Evolutionary conservation across 306 rosid genomes (phyloP), one percentile per base, ranked within the genome.

Genomic region (Luffa aegyptiaca): DNA sequence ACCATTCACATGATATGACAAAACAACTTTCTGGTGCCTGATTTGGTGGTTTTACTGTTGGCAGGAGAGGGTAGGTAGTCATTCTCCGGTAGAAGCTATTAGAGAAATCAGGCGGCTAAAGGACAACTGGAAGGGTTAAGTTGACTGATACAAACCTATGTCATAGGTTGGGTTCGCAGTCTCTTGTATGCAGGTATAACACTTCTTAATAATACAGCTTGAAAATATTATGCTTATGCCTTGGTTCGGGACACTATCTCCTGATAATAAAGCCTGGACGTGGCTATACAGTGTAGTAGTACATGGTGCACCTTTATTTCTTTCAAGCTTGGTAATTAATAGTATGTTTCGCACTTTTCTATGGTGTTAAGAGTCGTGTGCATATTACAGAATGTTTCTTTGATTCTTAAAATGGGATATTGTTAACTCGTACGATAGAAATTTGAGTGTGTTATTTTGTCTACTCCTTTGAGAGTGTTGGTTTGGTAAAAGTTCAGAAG

Each of bases 41-140:
- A 26, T 71, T 46, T 48, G 77, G 56, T 72, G 42, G 77, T 26
- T 48, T 72, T 72, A 48, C 58, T 48, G 20, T 72, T 66, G n/a
- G n/a, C 86, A 91, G 96, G 89, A 86, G 84, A 91, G 49, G 77
- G 85, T 91, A 20, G 87, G 90, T 0, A 57, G 86, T 82, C 79
- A 77, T 53, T 87, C 93, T 46, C 96, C 93, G 0, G 90, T 92
- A n/a, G 89, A 92, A 81, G 87, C 97, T 56, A 58, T 92, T 8
- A 64, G 81, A 53, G 97, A 92, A 84, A 88, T 90, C 62, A 72
- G 98, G 83, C 87, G 79, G 85, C 44, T 80, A 59, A 93, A 93
- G 84, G 96, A 88, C 88, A 88, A 84, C 63, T 92, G 98, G 98
- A 88, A 84, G 83, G 93, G 97, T 77, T 90, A 72, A 85, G 42